phyloP scores from a whole-genome alignment of 2,329 filamentous ascomycete species.

The Reticulascus tulasneorum region DNA sequence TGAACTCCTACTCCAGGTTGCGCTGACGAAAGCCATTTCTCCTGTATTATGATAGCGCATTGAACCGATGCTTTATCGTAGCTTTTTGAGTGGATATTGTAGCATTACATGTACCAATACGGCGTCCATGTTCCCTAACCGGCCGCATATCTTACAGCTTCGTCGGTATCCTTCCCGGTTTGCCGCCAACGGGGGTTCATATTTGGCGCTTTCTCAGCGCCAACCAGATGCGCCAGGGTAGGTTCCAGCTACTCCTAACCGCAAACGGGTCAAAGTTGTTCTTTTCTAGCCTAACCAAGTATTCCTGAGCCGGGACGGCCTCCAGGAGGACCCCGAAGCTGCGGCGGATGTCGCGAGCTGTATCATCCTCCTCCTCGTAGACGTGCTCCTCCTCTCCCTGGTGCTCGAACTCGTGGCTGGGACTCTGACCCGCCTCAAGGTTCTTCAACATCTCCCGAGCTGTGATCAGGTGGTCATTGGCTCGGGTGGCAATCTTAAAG shows the following conservation, averaged over 20 bases:
- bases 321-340: constrained; percentile 80
- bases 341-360: constrained; percentile 42
- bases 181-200: too few relatives aligned
- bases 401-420: constrained; percentile 88
- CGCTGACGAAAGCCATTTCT: too few relatives aligned
- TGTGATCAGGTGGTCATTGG: constrained; percentile 93
- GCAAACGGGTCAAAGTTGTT: constrained; percentile 81
- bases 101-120: too few relatives aligned
- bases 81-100: too few relatives aligned
- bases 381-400: constrained; percentile 68
- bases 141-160: too few relatives aligned
- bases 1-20: too few relatives aligned
- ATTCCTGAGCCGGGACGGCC: constrained; percentile 71
- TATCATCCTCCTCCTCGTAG: constrained; percentile 37
- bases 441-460: constrained; percentile 87
- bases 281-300: constrained; percentile 72
- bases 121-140: too few relatives aligned
- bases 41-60: too few relatives aligned
- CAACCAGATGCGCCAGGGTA: constrained; percentile 72
- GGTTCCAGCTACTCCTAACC: constrained; percentile 67
- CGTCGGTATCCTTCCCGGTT: too few relatives aligned
- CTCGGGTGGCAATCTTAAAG: constrained; percentile 86
- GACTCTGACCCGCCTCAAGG: constrained; percentile 66
- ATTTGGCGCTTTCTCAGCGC: constrained; percentile 46
- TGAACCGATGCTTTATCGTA: too few relatives aligned